Evolutionary conservation across 495 filamentous ascomycete genomes (phyloP).

Genomic region (Xylaria acuta): DNA sequence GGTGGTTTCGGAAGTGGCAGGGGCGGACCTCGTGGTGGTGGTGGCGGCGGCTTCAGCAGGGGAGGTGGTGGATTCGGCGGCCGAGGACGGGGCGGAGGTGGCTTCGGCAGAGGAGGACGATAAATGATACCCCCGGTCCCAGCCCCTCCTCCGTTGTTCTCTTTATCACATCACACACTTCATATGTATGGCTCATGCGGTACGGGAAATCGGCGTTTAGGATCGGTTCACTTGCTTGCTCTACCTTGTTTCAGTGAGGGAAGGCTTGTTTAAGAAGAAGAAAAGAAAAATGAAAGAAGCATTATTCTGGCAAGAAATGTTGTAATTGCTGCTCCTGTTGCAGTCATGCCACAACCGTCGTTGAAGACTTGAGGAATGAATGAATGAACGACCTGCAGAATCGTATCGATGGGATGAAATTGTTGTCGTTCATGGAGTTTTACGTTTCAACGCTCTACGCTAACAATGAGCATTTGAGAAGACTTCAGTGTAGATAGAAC

Average conservation of each 20-base stretch:
- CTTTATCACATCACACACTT: constrained; percentile 17
- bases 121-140: constrained; percentile 15
- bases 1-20: constrained; percentile 20
- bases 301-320: neutral
- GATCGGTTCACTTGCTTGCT: constrained; percentile 26
- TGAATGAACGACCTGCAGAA: neutral
- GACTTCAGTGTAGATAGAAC: too few species aligned
- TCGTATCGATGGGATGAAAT: neutral
- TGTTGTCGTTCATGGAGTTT: neutral
- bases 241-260: constrained; percentile 1
- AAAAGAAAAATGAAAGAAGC: neutral
- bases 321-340: neutral
- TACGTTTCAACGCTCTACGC: neutral
- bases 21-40: constrained; percentile 32
- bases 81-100: constrained; percentile 15
- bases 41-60: constrained; percentile 20
- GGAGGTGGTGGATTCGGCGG: constrained; percentile 28
- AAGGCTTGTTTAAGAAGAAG: neutral
- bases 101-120: constrained; percentile 26
- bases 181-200: constrained; percentile 33
- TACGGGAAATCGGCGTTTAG: constrained; percentile 38
- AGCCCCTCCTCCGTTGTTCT: neutral
- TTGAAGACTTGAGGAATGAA: neutral
- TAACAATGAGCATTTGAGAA: neutral
- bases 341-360: neutral